Evolutionary conservation across 768 basidiomycete species (phyloP), one percentile per base, ranked within the genome.

Genomic region (Hypholoma fasciculare): DNA sequence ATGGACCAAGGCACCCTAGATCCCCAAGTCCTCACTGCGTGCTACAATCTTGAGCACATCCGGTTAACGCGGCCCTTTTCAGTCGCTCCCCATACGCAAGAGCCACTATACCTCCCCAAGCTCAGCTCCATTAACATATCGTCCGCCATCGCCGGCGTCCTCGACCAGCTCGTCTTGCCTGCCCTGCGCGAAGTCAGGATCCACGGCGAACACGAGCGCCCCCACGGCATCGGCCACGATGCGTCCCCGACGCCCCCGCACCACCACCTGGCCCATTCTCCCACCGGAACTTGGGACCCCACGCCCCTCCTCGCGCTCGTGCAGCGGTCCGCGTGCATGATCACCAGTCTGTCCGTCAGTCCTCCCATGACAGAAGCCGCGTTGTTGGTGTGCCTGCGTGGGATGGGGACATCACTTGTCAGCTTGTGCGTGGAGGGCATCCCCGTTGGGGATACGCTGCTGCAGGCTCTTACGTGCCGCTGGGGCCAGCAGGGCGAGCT

Each of bases 21-120:
- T 57, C 65, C 71, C 34, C 58, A 70, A 52, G 63, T 74, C 34
- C 65, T 74, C 11, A 62, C 70, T 54, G 67, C 64, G 36, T 74
- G 72, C 61, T 60, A 62, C 39, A 74, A 74, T 54, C 65, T 74
- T 8, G 72, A 74, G 52, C 67, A 72, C 55, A 70, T 74, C 52
- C 61, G 67, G 43, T 67, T 74, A 52, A 70, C 67, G 14, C 66
- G 71, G n/a, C 71, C 72, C 5, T 59, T 62, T 42, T 50, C 60
- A 16, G 59, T 51, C 4, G 57, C 66, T 17, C 65, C 59, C 9
- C 61, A 65, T 30, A 37, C 65, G 11, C 67, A 61, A 47, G 53
- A 58, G 20, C 69, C 72, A 1, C 60, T 72, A 16, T 60, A 65
- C 47, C 71, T 74, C 26, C 55, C 67, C 51, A 72, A 74, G 59